Base-by-base conservation (phyloP, 2,329 filamentous ascomycete species). In the Ophiocordyceps unilateralis region DNA sequence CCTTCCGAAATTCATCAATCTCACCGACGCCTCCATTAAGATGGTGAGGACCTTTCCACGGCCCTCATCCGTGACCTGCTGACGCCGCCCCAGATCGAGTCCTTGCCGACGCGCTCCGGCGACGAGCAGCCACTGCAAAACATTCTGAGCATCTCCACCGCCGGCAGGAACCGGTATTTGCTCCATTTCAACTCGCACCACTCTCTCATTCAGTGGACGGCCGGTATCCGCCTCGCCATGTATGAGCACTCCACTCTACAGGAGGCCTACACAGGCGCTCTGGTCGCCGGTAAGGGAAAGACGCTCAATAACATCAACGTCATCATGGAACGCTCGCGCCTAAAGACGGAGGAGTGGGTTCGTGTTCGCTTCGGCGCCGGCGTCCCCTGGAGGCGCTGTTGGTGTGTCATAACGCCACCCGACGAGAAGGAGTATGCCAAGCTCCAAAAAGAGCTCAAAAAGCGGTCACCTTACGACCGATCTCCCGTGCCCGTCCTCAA, bases 1-100 rank as follows among this genome's bases (percentile, higher is more conserved):
- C 40, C 67, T 89, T 37, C 86, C 87, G 26, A 91, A 84, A 41
- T 98, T 95, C 58, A 88, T 98, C 60, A 98, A 98, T 56, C 65
- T 98, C 46, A 93, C 91, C 7, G 91, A 98, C 70, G 91, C 91
- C 19, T 94, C 91, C 0, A 87, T 98, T 53, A 94, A 93, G 62
- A 95, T 96, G 87, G 91, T 95, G 71, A 51, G 62, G 47, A 17
- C 19, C 8, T 30, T 12, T 7, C n/a, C 4, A 3, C 40, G n/a
- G 14, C 11, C 38, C 14, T 15, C 38, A 9, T 11, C 19, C 24
- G n/a, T 9, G 4, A 11, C 15, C 17, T 36, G 12, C 32, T 36
- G 14, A 36, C 7, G 17, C 14, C 17, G 15, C 15, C 20, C 11
- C 47, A 89, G 83, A 87, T 91, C 51, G 83, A 95, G 57, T 89